These are phyloP conservation scores for Ceratocystis variospora DNA, from an alignment of 2,329 filamentous ascomycete genomes.

Conservation along the genomic window DNA sequence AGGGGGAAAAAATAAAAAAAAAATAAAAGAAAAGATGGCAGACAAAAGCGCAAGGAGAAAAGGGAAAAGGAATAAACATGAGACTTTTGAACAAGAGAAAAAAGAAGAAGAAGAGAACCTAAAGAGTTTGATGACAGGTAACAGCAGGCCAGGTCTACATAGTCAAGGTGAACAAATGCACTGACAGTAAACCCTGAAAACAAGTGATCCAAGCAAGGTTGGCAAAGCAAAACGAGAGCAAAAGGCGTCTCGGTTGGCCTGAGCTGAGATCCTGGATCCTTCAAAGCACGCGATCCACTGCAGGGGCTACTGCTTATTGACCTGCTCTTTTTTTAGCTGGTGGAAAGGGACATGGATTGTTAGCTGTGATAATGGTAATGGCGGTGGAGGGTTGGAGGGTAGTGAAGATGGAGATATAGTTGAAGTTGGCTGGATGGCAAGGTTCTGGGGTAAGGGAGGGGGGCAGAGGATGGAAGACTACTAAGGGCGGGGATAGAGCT, in stretches of 20 bases:
- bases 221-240: conserved; percentile 1
- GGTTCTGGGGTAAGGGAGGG: not conserved
- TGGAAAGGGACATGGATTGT: not conserved
- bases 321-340: not conserved
- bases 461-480: not conserved
- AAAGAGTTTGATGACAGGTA: conserved; percentile 9
- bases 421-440: not conserved
- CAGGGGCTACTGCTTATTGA: conserved; percentile 7
- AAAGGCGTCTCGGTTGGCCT: conserved; percentile 9
- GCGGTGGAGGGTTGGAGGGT: not conserved
- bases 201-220: conserved; percentile 12
- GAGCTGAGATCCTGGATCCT: conserved; percentile 15
- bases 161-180: conserved; percentile 5
- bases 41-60: not conserved
- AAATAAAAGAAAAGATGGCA: not conserved
- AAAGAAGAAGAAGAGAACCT: not conserved
- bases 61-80: conserved; percentile 11
- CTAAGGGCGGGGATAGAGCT: not conserved
- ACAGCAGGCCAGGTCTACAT: conserved; percentile 7
- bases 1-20: not conserved
- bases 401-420: conserved; percentile 1
- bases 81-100: conserved; percentile 12
- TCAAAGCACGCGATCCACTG: conserved; percentile 15
- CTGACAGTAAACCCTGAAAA: conserved; percentile 10
- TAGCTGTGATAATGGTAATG: not conserved